phyloP scores from a whole-genome alignment of 176 grass and related monocot species.

The Dactylis glomerata region DNA sequence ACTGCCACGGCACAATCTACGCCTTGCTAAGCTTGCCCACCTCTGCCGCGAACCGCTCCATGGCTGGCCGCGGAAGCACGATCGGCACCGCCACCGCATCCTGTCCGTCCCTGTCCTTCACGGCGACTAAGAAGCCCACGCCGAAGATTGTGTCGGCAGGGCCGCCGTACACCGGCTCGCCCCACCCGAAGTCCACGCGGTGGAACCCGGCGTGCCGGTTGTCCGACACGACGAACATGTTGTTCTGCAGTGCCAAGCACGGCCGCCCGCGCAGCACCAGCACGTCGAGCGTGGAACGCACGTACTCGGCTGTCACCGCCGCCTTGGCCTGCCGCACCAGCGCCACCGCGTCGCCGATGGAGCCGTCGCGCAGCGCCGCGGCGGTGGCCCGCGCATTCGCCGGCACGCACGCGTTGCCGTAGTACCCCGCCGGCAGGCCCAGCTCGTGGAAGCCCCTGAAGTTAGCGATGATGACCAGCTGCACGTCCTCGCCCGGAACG shows the following conservation, averaged over 20 bases:
- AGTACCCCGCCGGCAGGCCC: conserved; percentile 34
- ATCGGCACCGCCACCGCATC: conserved; percentile 19
- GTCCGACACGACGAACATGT: conserved; percentile 32
- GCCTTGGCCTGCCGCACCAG: conserved; percentile 31
- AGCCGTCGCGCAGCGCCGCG: neutral
- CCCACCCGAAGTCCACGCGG: conserved; percentile 44
- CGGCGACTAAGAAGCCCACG: neutral
- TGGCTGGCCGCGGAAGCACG: conserved; percentile 23
- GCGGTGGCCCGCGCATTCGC: neutral
- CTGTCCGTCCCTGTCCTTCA: neutral
- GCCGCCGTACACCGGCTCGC: conserved; percentile 33
- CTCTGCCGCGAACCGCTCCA: conserved; percentile 33
- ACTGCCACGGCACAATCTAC: neutral
- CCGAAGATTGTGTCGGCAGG: neutral
- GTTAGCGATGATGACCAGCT: neutral
- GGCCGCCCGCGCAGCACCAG: conserved; percentile 29
- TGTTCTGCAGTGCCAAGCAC: neutral
- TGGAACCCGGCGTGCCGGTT: conserved; percentile 35
- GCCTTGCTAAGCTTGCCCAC: neutral
- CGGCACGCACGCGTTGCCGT: conserved; percentile 44
- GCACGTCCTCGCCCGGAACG: neutral
- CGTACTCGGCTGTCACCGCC: conserved; percentile 19
- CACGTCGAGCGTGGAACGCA: conserved; percentile 18
- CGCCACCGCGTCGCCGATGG: conserved; percentile 19
- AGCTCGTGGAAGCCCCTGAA: neutral